Evolutionary conservation across 306 rosid species (phyloP).

Genomic region (Senna siamea): DNA sequence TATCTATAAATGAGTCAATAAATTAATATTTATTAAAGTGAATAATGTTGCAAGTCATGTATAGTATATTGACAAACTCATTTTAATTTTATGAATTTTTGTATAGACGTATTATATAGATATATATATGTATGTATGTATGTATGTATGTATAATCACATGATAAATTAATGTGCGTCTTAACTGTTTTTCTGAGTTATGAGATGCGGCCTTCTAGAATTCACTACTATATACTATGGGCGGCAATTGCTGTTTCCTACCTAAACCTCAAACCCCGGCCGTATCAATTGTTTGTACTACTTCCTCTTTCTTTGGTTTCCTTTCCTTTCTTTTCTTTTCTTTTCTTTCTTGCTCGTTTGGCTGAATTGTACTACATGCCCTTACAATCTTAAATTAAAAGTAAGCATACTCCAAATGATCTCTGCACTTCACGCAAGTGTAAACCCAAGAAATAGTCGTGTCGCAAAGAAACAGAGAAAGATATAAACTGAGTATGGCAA

Average conservation of each 20-base stretch:
- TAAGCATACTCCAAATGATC: background rate
- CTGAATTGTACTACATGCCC: background rate
- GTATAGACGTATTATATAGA: too few species aligned
- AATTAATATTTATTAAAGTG: too few species aligned
- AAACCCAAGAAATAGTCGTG: background rate
- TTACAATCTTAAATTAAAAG: background rate
- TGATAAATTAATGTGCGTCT: too few species aligned
- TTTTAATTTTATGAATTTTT: too few species aligned
- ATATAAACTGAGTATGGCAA: too few species aligned
- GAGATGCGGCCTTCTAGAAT: constrained; percentile 3
- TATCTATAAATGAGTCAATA: too few species aligned
- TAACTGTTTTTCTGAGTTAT: background rate
- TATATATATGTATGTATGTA: too few species aligned
- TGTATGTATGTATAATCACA: too few species aligned
- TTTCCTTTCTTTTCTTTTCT: background rate
- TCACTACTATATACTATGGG: background rate
- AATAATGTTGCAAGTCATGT: too few species aligned
- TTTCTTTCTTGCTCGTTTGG: background rate
- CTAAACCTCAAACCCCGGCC: background rate
- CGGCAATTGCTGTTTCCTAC: background rate
- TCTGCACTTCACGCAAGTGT: constrained; percentile 16
- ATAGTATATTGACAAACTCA: too few species aligned
- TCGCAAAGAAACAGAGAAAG: background rate
- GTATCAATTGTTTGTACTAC: background rate
- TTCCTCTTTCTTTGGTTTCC: background rate